These are phyloP conservation scores for Tribonema minus DNA, from an alignment of 108 stramenopile species.

Conservation along the genomic window DNA sequence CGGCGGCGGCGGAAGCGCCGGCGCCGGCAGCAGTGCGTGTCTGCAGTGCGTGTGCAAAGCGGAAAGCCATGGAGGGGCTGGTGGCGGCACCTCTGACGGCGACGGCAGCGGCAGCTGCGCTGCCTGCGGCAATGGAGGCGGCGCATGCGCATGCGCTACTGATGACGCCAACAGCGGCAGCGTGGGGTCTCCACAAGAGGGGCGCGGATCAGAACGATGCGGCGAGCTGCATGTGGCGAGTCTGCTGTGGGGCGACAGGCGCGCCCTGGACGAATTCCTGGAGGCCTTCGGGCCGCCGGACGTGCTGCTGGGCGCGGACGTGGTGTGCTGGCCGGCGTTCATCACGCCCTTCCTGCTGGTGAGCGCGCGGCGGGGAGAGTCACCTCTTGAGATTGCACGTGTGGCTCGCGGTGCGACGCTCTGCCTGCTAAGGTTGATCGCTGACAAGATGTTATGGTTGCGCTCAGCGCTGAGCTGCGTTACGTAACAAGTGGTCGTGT, in stretches of 20 bases:
- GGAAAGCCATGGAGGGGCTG: background rate
- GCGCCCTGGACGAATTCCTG: background rate
- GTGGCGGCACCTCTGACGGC: background rate
- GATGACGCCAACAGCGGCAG: too few relatives aligned
- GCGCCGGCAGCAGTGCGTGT: background rate
- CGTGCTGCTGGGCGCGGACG: slow-evolving; percentile 5
- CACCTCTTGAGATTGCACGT: too few relatives aligned
- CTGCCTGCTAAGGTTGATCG: too few relatives aligned
- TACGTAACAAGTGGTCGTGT: background rate
- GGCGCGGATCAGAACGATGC: too few relatives aligned
- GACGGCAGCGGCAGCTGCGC: background rate
- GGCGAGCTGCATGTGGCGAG: background rate
- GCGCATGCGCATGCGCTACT: too few relatives aligned
- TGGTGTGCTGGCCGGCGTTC: slow-evolving; percentile 22
- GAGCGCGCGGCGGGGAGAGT: background rate
- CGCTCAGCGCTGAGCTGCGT: too few relatives aligned
- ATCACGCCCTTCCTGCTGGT: slow-evolving; percentile 1
- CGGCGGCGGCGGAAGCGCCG: background rate
- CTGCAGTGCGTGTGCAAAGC: background rate
- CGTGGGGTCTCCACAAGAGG: too few relatives aligned
- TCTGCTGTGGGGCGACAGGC: background rate
- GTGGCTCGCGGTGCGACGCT: too few relatives aligned
- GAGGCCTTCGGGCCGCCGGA: background rate
- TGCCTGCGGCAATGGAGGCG: background rate
- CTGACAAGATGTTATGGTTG: too few relatives aligned